Percentiles rank a stretch among this genome's conserved stretches.
Evolutionary conservation across 2,329 filamentous ascomycete genomes (phyloP).

Genomic region (Colletotrichum paranaense): DNA sequence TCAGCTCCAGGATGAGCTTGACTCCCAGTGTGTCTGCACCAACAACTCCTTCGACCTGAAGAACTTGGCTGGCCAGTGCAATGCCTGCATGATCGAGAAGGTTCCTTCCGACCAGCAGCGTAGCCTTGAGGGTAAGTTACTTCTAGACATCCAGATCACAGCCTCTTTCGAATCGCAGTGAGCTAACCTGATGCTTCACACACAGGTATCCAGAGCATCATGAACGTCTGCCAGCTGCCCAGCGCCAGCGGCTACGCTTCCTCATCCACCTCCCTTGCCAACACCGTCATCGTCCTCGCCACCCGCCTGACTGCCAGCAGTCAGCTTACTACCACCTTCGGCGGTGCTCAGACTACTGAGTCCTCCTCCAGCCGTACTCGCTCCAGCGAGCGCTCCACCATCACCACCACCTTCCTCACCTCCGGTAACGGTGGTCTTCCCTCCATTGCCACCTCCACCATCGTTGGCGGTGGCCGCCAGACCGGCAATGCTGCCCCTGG

Average conservation of each 20-base stretch:
- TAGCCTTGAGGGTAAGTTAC: conserved; percentile 31
- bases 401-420: conserved; percentile 36
- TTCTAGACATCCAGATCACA: not conserved
- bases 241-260: conserved; percentile 41
- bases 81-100: conserved; percentile 51
- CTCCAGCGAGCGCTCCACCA: conserved; percentile 12
- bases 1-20: conserved; percentile 27
- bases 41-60: conserved; percentile 35
- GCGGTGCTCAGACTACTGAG: conserved; percentile 12
- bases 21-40: conserved; percentile 35
- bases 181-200: not conserved
- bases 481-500: conserved; percentile 29
- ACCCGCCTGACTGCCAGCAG: conserved; percentile 44
- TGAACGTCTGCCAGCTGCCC: conserved; percentile 49
- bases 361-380: conserved; percentile 3
- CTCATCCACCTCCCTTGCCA: conserved; percentile 38
- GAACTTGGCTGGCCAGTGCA: conserved; percentile 41
- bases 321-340: conserved; percentile 50
- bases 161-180: not conserved
- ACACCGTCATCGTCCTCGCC: conserved; percentile 46
- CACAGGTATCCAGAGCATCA: conserved; percentile 48
- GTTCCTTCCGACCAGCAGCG: conserved; percentile 34
- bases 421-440: conserved; percentile 27
- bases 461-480: conserved; percentile 19
- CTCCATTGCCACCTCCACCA: conserved; percentile 34